Percentiles rank a stretch among this genome's conserved stretches.
phyloP scores from a whole-genome alignment of 345 rosid genomes.

The Ceriops decandra region DNA sequence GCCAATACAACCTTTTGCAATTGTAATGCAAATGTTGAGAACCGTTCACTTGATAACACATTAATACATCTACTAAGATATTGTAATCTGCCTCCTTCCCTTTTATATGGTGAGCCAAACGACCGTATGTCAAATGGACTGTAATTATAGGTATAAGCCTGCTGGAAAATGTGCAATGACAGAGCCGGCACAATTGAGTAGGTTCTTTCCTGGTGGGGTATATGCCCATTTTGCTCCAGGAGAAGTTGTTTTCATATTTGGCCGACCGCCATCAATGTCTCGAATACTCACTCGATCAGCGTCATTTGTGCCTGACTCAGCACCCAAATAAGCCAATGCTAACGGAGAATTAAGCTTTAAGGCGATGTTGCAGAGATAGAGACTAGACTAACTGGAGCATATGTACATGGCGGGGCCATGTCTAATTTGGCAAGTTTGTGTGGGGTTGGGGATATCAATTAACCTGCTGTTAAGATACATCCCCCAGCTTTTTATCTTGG shows the following conservation, averaged over 20 bases:
- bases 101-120: too few relatives aligned
- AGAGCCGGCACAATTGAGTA: background rate
- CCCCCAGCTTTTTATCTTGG: too few relatives aligned
- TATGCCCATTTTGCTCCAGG: slow-evolving; percentile 13
- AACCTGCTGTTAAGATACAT: background rate
- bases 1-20: slow-evolving; percentile 22
- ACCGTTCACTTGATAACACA: slow-evolving; percentile 1
- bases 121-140: too few relatives aligned
- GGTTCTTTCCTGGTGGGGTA: slow-evolving; percentile 17
- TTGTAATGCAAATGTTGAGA: background rate
- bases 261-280: background rate
- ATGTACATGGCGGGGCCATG: slow-evolving; percentile 11
- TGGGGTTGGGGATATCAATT: background rate
- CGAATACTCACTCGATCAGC: background rate
- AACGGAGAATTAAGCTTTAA: slow-evolving; percentile 1
- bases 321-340: slow-evolving; percentile 13
- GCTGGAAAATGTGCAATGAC: background rate
- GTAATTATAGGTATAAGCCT: too few relatives aligned
- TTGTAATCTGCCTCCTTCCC: background rate
- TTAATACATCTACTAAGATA: background rate
- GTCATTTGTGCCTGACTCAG: background rate
- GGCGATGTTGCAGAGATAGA: background rate
- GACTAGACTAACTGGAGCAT: background rate
- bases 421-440: background rate
- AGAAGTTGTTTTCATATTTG: slow-evolving; percentile 11